Evolutionary conservation across 1,284 basidiomycete genomes (phyloP), one percentile per base, ranked within the genome.

Genomic region (Fomitopsis schrenkii): DNA sequence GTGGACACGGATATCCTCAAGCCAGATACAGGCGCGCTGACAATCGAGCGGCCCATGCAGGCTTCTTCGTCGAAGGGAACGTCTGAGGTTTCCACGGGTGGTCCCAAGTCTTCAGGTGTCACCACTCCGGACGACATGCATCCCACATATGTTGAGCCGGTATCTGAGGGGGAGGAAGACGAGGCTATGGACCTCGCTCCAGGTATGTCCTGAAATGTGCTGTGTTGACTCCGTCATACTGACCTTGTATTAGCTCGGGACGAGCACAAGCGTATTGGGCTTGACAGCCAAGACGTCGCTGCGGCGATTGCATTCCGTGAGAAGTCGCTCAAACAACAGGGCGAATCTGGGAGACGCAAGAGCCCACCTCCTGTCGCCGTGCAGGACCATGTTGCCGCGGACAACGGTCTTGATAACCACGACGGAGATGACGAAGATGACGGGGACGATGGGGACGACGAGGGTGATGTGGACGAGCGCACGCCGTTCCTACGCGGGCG

Each of bases 1-100:
- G 93, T 97, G 94, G 94, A 95, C 62, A 91, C 87, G 60, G 93
- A 97, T 70, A 98, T 97, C 69, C 83, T 94, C 60, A 97, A 97
- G 74, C 93, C 93, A 4, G 89, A 90, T 63, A 89, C 86, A 9
- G 86, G 91, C 63, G 86, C 88, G 67, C 76, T 90, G 66, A 83
- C 81, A 35, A 93, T 96, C 67, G 90, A 94, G 70, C 87, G 94
- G 19, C 94, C 93, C 8, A 68, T 75, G 3, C 72, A 74, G 61
- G 73, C 75, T 14, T 36, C 52, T 3, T 76, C 80, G 14, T 77
- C 76, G 7, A 83, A 80, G 65, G 75, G 76, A 57, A 80, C 80
- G 53, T 63, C 71, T 62, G 62, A 62, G 59, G 10, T 26, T 28
- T 79, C 78, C 28, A 80, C 77, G 17, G 74, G 38, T 40, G 38